phyloP scores from a whole-genome alignment of 257 asterid genomes.

The Capsicum baccatum region DNA sequence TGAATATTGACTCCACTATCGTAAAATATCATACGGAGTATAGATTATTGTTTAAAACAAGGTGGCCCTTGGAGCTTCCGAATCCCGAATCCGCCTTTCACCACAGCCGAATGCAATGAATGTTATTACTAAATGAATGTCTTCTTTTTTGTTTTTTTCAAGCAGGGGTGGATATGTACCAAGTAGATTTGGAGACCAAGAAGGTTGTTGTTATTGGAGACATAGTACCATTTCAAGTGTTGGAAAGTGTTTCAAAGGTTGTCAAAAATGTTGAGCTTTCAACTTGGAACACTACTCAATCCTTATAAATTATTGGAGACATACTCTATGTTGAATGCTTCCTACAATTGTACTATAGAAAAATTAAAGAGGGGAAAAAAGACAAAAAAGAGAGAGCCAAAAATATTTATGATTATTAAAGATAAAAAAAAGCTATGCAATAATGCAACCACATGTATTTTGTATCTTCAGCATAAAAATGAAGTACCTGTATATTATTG shows the following conservation, averaged over 20 bases:
- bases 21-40: too few relatives aligned
- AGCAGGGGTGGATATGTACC: constrained; percentile 74
- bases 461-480: background rate
- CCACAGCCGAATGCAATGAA: too few relatives aligned
- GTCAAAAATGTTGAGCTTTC: constrained; percentile 67
- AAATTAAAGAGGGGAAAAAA: background rate
- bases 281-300: constrained; percentile 36
- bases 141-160: background rate
- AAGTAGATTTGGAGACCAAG: constrained; percentile 79
- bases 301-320: background rate
- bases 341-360: background rate
- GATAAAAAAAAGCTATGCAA: background rate
- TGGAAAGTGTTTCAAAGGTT: constrained; percentile 87
- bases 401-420: background rate
- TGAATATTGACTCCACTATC: too few relatives aligned
- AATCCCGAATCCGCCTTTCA: too few relatives aligned
- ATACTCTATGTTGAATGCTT: background rate
- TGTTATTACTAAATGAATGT: constrained; percentile 14
- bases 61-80: too few relatives aligned
- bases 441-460: background rate
- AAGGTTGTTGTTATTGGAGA: constrained; percentile 87
- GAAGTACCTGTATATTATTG: background rate
- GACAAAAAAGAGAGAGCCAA: too few relatives aligned
- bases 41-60: too few relatives aligned
- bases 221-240: constrained; percentile 71